Conservation (phyloP, 228 moss, liverwort and hornwort species). For the Sphagnum fallax region DNA sequence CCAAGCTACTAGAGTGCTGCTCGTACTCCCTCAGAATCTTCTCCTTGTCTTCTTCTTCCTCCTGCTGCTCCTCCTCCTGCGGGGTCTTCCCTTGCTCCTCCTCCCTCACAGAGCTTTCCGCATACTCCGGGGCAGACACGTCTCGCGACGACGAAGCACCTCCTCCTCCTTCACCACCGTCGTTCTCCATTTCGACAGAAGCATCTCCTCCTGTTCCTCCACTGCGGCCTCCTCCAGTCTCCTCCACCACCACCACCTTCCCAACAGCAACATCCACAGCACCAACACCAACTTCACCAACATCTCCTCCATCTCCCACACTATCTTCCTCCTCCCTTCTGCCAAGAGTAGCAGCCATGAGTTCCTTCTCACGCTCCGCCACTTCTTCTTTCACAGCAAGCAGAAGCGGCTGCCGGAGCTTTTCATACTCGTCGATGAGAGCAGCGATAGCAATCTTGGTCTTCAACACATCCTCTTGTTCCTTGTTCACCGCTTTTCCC, state of each 20-base stretch:
- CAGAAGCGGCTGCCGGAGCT: conserved; percentile 71
- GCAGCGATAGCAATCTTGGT: conserved; percentile 82
- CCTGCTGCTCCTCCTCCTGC: conserved; percentile 5
- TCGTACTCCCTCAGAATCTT: conserved; percentile 24
- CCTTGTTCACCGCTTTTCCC: conserved; percentile 82
- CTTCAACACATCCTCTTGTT: conserved; percentile 82
- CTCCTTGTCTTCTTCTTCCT: conserved; percentile 8
- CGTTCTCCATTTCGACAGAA: conserved; percentile 24
- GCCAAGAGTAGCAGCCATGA: conserved; percentile 68
- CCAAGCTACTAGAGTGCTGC: conserved; percentile 17
- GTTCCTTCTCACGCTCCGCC: conserved; percentile 74
- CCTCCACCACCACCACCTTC: background rate
- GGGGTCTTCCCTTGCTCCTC: conserved; percentile 14
- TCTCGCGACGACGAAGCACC: conserved; percentile 2
- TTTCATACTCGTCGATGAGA: conserved; percentile 87
- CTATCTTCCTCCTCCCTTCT: conserved; percentile 47
- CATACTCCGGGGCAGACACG: conserved; percentile 23
- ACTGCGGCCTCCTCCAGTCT: conserved; percentile 4
- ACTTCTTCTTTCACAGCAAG: conserved; percentile 85
- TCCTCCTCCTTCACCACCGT: conserved; percentile 16
- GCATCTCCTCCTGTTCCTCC: conserved; percentile 10
- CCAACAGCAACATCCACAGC: conserved; percentile 15
- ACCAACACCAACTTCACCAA: conserved; percentile 6
- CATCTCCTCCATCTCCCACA: conserved; percentile 24
- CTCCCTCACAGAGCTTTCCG: conserved; percentile 8